Base-by-base conservation (phyloP, 495 filamentous ascomycete genomes). In the Peziza echinospora region DNA sequence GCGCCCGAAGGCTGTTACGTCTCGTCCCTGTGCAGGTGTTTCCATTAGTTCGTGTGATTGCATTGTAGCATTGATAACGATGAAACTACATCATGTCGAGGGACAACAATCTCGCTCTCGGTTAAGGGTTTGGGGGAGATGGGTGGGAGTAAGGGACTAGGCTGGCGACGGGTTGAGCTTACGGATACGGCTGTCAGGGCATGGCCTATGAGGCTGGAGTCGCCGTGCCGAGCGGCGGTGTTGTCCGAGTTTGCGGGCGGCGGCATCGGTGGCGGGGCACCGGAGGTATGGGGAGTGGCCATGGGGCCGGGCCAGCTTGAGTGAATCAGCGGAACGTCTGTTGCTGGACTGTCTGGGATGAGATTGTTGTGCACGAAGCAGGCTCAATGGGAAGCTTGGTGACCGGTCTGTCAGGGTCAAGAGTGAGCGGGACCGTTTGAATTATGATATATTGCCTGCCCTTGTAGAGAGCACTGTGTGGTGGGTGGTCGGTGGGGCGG, bases 1-100 rank as follows among this genome's bases (percentile, higher is more conserved):
- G 54, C 85, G 75, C 45, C 83, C 75, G 64, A 99, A 93, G 28
- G 85, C 83, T 64, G 93, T 84, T 51, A 99, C 65, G 52, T 86
- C 81, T 56, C 83, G 77, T 40, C 83, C 73, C 87, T 96, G 30
- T 6, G 30, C 4, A 37, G 1, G 30, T 13, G 13, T 2, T 11
- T 37, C 19, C 30, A 37, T 37, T 17, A 37, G 30, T 37, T 13
- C 13, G 19, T 37, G 30, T 6, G 30, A 37, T 37, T 3, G 13
- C 19, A 37, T 16, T 37, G n/a, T n/a, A n/a, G n/a, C 3, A 37
- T 17, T 11, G 30, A 6, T 37, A 37, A 2, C 13, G 30, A 13
- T 37, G 30, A 13, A 17, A 37, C 19, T 37, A 2, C 30, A n/a
- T n/a, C n/a, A n/a, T n/a, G 1, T 37, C 30, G 5, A 37, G 17